phyloP scores from a whole-genome alignment of 768 basidiomycete genomes.

The Jaapia argillacea region DNA sequence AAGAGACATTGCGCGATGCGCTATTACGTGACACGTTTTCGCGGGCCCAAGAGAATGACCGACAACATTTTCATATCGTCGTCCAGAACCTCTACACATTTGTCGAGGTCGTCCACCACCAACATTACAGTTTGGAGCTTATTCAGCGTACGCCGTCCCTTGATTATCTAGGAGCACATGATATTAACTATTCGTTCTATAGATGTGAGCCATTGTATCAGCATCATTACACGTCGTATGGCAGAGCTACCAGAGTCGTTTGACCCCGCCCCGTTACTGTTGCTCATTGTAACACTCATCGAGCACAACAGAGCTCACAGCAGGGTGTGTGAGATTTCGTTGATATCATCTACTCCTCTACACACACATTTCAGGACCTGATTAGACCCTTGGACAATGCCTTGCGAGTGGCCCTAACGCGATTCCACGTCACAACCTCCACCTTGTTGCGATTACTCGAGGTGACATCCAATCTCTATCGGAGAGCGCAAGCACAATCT shows the following conservation, averaged over 20 bases:
- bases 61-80: conserved; percentile 37
- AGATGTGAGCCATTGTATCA: conserved; percentile 52
- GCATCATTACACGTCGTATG: conserved; percentile 42
- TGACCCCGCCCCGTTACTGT: conserved; percentile 48
- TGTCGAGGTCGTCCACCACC: conserved; percentile 46
- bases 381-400: conserved; percentile 47
- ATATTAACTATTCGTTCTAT: conserved; percentile 1
- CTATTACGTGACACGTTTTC: conserved; percentile 29
- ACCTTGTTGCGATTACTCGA: conserved; percentile 38
- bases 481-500: conserved; percentile 24
- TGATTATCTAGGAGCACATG: not conserved
- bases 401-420: conserved; percentile 41
- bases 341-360: not conserved
- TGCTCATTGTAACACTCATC: conserved; percentile 40
- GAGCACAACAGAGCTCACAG: conserved; percentile 50
- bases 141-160: conserved; percentile 43
- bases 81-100: conserved; percentile 48
- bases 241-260: conserved; percentile 39
- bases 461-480: conserved; percentile 33
- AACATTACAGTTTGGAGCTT: conserved; percentile 39
- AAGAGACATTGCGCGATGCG: conserved; percentile 31
- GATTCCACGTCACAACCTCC: conserved; percentile 33
- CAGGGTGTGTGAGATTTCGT: conserved; percentile 28
- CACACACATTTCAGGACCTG: conserved; percentile 35
- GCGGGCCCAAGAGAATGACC: conserved; percentile 47